A percentile compares a stretch with the other conserved stretches of the same genome.
Evolutionary conservation across 176 grass and related monocot species (phyloP).

Genomic region (Elymus sibiricus): DNA sequence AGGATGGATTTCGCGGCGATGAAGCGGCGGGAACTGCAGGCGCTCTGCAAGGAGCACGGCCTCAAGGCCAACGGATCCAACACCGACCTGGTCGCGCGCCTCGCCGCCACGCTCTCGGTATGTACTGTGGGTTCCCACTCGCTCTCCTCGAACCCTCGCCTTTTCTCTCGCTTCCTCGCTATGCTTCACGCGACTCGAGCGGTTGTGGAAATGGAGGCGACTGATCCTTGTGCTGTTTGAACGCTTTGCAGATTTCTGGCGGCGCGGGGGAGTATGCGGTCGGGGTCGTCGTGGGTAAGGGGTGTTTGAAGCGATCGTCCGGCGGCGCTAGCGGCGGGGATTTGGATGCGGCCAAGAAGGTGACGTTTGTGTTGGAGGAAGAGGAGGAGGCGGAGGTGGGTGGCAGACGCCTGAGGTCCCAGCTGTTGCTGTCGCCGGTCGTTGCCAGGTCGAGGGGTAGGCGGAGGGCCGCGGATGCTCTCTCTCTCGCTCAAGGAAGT

Average conservation of each 20-base stretch:
- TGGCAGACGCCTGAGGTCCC: background rate
- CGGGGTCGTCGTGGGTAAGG: slow-evolving; percentile 37
- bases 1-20: slow-evolving; percentile 39
- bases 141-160: background rate
- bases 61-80: slow-evolving; percentile 41
- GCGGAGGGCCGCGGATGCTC: background rate
- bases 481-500: background rate
- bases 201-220: background rate
- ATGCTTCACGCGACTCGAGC: background rate
- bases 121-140: background rate
- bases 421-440: slow-evolving; percentile 3
- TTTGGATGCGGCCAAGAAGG: slow-evolving; percentile 25
- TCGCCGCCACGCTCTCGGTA: slow-evolving; percentile 38
- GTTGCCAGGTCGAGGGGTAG: slow-evolving; percentile 19
- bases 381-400: background rate
- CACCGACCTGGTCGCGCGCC: slow-evolving; percentile 25
- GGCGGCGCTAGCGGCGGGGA: background rate
- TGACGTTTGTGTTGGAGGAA: slow-evolving; percentile 31
- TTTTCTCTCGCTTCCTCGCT: background rate
- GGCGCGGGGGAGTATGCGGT: background rate
- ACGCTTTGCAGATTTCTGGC: background rate
- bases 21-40: slow-evolving; percentile 47
- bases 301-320: slow-evolving; percentile 38
- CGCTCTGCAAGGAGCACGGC: slow-evolving; percentile 56
- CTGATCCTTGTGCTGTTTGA: background rate